phyloP scores from a whole-genome alignment of 768 basidiomycete species.

The Termitomyces sp. region DNA sequence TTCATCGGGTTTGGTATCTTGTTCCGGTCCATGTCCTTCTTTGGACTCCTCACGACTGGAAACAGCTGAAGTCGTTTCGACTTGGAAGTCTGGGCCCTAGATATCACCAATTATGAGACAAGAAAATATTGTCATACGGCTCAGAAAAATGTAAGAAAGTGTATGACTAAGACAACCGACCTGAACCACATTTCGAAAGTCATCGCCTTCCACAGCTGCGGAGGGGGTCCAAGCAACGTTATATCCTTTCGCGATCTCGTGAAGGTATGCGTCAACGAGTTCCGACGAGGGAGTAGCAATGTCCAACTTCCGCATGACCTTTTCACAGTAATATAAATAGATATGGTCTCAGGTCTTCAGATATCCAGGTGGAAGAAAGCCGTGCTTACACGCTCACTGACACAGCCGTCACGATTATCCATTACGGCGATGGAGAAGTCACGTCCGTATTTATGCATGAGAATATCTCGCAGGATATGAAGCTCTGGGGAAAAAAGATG shows the following conservation, averaged over 20 bases:
- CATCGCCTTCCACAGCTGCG: conserved; percentile 17
- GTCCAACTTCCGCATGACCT: conserved; percentile 75
- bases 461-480: conserved; percentile 84
- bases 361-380: background rate
- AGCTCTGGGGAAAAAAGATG: conserved; percentile 51
- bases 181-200: conserved; percentile 27
- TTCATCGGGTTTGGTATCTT: conserved; percentile 23
- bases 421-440: conserved; percentile 83
- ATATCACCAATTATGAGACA: background rate
- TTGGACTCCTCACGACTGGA: conserved; percentile 19
- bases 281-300: conserved; percentile 63
- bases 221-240: conserved; percentile 57
- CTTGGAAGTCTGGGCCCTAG: conserved; percentile 15
- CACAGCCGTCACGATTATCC: conserved; percentile 78
- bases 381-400: conserved; percentile 71
- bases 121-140: background rate
- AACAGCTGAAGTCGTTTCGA: conserved; percentile 5
- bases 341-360: background rate
- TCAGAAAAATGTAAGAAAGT: background rate
- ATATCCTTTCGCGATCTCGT: conserved; percentile 88
- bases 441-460: conserved; percentile 95
- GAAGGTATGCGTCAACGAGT: conserved; percentile 83
- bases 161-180: conserved; percentile 25
- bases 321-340: conserved; percentile 5
- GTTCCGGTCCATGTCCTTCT: conserved; percentile 24